These are phyloP conservation scores for Lactarius sp. DNA, from an alignment of 768 basidiomycete genomes.

Conservation along the genomic window DNA sequence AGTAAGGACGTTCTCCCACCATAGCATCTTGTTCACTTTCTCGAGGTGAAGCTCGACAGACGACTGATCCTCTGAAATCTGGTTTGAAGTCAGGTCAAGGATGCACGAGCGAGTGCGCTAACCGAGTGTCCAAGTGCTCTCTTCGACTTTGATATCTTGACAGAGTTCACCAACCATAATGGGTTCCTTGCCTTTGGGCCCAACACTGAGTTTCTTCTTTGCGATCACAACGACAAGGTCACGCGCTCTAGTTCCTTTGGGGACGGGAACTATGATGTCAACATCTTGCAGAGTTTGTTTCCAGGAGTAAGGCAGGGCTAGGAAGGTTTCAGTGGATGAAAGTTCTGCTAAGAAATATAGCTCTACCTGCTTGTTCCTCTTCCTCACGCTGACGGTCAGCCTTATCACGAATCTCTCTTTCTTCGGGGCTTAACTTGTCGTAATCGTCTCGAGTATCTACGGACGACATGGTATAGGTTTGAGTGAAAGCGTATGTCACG, in stretches of 20 bases:
- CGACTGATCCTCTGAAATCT: slow-evolving; percentile 65
- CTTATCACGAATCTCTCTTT: slow-evolving; percentile 69
- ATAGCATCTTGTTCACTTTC: slow-evolving; percentile 81
- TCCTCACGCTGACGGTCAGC: slow-evolving; percentile 63
- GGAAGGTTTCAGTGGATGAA: slow-evolving; percentile 20
- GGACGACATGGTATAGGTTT: slow-evolving; percentile 12
- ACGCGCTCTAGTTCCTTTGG: slow-evolving; percentile 78
- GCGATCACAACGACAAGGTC: slow-evolving; percentile 69
- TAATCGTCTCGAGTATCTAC: slow-evolving; percentile 43
- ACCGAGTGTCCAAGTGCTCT: slow-evolving; percentile 96
- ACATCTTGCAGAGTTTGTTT: slow-evolving; percentile 84
- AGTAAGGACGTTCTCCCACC: slow-evolving; percentile 97
- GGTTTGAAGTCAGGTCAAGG: slow-evolving; percentile 2
- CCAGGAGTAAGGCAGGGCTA: slow-evolving; percentile 91
- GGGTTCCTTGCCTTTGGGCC: slow-evolving; percentile 78
- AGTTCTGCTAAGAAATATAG: slow-evolving; percentile 25
- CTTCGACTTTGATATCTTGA: slow-evolving; percentile 91
- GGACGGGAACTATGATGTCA: slow-evolving; percentile 77
- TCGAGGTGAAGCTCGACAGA: slow-evolving; percentile 73
- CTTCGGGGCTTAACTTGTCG: slow-evolving; percentile 71
- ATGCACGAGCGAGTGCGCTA: slow-evolving; percentile 31
- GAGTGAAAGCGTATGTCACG: slow-evolving; percentile 6
- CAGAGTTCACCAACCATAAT: slow-evolving; percentile 89
- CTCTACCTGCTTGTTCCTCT: slow-evolving; percentile 80
- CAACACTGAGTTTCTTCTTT: slow-evolving; percentile 79